Conservation (phyloP, 129 eudicot species). For the Pulicaria dysenterica region DNA sequence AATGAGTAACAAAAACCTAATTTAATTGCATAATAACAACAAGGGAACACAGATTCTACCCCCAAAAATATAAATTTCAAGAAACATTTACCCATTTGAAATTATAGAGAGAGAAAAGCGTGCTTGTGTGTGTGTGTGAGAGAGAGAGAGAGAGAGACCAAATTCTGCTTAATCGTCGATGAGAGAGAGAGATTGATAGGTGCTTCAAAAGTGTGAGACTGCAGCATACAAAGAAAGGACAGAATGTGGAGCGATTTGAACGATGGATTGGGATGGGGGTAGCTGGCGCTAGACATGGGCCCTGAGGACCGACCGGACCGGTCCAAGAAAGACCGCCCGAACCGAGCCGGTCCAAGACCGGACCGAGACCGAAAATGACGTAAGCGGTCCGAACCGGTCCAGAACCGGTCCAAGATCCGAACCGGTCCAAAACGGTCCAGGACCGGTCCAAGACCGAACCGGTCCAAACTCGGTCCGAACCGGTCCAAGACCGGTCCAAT, state of each 20-base stretch:
- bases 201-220: conserved; percentile 10
- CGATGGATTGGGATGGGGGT: conserved; percentile 25
- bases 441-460: too few species aligned
- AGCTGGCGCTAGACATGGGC: too few species aligned
- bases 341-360: too few species aligned
- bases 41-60: neutral
- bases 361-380: too few species aligned
- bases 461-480: too few species aligned
- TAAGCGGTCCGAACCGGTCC: too few species aligned
- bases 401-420: too few species aligned
- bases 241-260: conserved; percentile 13
- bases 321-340: too few species aligned
- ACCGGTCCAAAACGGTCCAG: too few species aligned
- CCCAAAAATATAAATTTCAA: neutral
- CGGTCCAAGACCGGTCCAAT: too few species aligned
- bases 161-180: conserved; percentile 16
- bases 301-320: too few species aligned
- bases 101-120: conserved; percentile 7
- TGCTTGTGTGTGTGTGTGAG: conserved; percentile 1
- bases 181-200: conserved; percentile 7
- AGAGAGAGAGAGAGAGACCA: conserved; percentile 24
- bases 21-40: neutral
- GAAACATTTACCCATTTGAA: neutral
- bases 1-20: conserved; percentile 17
- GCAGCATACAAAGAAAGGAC: neutral